Base-by-base conservation (phyloP, 352 stramenopile species). In the Salisapilia sapeloensis region DNA sequence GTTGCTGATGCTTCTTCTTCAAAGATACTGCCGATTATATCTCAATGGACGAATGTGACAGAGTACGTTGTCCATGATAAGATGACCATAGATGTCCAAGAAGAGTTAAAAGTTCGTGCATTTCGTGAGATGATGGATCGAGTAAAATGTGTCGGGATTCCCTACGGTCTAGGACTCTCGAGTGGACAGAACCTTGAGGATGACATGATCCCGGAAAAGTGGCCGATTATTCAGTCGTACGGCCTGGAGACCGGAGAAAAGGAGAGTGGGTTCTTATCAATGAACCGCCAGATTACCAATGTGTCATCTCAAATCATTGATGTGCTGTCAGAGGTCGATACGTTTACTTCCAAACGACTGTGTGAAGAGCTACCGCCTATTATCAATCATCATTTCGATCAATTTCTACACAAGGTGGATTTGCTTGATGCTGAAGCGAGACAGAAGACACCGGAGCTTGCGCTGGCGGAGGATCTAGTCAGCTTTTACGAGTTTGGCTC, bases 401-500 rank as follows among this genome's bases (percentile, higher is more conserved):
- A 75, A 44, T 81, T 82, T 13, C 29, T 86, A 11, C 8, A 59
- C 10, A 86, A 86, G 32, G 24, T 86, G 4, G 67, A 86, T 29
- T 60, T 80, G 25, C 51, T 62, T 9, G 63, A 78, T 29, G 53
- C 60, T 4, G 45, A 63, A 11, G 44, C 14, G 1, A 63, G 70
- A 8, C 40, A 37, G 7, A 28, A 42, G 5, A 64, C 57, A 34
- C 54, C 59, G 1, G 71, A 86, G 42, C 45, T 16, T 13, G 71
- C 81, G 15, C 33, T 79, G 9, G 64, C 45, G 1, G 71, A 86
- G 21, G 62, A 86, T 29, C 22, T 86, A 6, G 23, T 81, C 18
- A 83, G 62, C 24, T 78, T 82, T 26, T 86, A 79, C 29, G 71
- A 83, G 34, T 86, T 86, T 42, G 71, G 71, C 6, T 79, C 67